Evolutionary conservation across 495 filamentous ascomycete genomes (phyloP), one percentile per base, ranked within the genome.

Genomic region (Trichoderma parareesei): DNA sequence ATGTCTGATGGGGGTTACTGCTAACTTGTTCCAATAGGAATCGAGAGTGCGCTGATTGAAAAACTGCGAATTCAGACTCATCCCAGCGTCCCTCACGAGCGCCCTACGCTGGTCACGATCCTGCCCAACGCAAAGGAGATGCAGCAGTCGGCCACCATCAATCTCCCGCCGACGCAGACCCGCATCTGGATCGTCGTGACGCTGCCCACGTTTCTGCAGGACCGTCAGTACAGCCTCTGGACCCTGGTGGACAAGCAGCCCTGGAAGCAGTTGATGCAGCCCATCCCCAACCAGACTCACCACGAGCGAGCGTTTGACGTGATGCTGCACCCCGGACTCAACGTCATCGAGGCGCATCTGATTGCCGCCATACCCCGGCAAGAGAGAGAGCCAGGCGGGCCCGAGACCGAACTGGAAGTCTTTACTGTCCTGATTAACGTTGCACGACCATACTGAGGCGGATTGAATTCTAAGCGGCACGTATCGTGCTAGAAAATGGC

Each of bases 101-200:
- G 75, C 5, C 76, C 74, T 53, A 83, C 88, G 72, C 74, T 76
- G 37, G 71, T 88, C 40, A 77, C 85, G 49, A 74, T 93, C 53
- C 79, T 82, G 0, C 83, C 91, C 4, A 84, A 87, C 59, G 69
- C 82, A 1, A 85, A 77, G 38, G 70, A 85, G 63, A 77, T 82
- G 16, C 87, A 90, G 64, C 88, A 92, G 66, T 88, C 85, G 20
- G 71, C 90, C 57, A 87, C 88, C 6, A 72, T 91, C 35, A 85
- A 83, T 55, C 75, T 91, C 10, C 87, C 88, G 1, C 66, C 80
- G 2, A 81, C 78, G 10, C 85, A 92, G 66, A 81, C 81, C 70
- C 84, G 84, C 64, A 69, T 93, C 41, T 87, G 90, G 64, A 78
- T 93, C 59, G 78, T 78, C 37, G 87, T 88, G 0, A 81, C 79